These are phyloP conservation scores for Gynandropsis gynandra DNA, from an alignment of 345 rosid species.

Conservation along the genomic window DNA sequence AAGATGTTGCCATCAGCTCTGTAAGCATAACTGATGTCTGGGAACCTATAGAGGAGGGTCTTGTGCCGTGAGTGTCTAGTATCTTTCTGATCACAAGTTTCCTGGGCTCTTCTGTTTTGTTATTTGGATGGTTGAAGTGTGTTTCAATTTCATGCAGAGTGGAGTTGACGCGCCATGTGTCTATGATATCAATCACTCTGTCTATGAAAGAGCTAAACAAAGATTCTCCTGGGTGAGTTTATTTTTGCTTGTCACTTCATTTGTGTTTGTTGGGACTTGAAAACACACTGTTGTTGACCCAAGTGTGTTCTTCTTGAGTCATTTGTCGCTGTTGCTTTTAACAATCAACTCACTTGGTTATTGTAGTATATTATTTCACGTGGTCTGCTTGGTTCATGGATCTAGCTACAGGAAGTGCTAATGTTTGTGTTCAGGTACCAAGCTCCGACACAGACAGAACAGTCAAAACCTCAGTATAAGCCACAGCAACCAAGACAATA, in stretches of 20 bases:
- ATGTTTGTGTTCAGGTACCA: constrained; percentile 53
- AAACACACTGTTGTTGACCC: background rate
- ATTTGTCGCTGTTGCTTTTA: constrained; percentile 3
- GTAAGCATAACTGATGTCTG: constrained; percentile 86
- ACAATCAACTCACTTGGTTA: background rate
- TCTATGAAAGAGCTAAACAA: constrained; percentile 61
- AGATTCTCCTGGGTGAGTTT: constrained; percentile 73
- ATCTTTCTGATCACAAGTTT: background rate
- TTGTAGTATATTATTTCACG: background rate
- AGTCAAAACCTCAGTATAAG: constrained; percentile 50
- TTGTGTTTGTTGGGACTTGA: background rate
- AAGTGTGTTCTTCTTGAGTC: background rate
- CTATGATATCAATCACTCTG: constrained; percentile 84
- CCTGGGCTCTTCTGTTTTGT: background rate
- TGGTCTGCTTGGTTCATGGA: background rate
- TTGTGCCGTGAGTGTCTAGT: constrained; percentile 54
- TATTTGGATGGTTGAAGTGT: constrained; percentile 1
- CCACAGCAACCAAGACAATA: constrained; percentile 50
- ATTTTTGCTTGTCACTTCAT: background rate
- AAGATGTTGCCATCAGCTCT: constrained; percentile 81
- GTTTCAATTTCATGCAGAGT: constrained; percentile 55
- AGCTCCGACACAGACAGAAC: constrained; percentile 55
- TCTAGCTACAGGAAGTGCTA: constrained; percentile 5
- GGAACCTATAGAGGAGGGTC: constrained; percentile 98
- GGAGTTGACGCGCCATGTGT: constrained; percentile 89